Evolutionary conservation across 2,329 filamentous ascomycete species (phyloP).

Genomic region (Plenodomus biglobosus): DNA sequence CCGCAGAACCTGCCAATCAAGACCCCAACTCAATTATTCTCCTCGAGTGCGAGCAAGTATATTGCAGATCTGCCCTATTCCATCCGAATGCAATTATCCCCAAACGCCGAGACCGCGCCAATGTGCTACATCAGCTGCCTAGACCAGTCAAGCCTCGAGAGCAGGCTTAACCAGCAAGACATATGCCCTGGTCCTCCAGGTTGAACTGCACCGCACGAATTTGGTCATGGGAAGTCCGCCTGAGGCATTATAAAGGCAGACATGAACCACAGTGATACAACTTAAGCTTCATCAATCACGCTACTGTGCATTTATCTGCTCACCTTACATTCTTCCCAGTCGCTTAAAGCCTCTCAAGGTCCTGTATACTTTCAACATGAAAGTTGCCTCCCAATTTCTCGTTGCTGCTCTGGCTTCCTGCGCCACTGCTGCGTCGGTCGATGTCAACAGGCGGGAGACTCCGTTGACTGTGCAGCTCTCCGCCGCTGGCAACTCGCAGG

Average conservation of each 20-base stretch:
- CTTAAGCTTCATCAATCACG: conserved; percentile 25
- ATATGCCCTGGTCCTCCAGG: conserved; percentile 11
- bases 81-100: background rate
- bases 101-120: conserved; percentile 19
- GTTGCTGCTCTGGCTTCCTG: conserved; percentile 31
- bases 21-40: conserved; percentile 3
- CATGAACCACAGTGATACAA: conserved; percentile 2
- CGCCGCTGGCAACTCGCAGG: conserved; percentile 54
- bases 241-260: conserved; percentile 26
- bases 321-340: conserved; percentile 1
- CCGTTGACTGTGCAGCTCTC: conserved; percentile 22
- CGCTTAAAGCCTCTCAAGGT: conserved; percentile 4
- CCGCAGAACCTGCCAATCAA: conserved; percentile 9
- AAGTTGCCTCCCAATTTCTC: conserved; percentile 29
- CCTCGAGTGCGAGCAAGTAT: conserved; percentile 7
- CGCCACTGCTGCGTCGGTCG: conserved; percentile 30
- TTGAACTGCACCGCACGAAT: background rate
- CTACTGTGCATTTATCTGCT: conserved; percentile 10
- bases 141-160: conserved; percentile 26
- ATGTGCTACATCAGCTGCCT: conserved; percentile 21
- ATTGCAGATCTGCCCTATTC: background rate
- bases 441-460: conserved; percentile 42
- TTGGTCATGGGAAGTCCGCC: background rate
- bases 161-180: conserved; percentile 17
- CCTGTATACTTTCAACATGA: conserved; percentile 24